Base-by-base conservation (phyloP, 2,329 filamentous ascomycete species). In the Colletotrichum sp. region DNA sequence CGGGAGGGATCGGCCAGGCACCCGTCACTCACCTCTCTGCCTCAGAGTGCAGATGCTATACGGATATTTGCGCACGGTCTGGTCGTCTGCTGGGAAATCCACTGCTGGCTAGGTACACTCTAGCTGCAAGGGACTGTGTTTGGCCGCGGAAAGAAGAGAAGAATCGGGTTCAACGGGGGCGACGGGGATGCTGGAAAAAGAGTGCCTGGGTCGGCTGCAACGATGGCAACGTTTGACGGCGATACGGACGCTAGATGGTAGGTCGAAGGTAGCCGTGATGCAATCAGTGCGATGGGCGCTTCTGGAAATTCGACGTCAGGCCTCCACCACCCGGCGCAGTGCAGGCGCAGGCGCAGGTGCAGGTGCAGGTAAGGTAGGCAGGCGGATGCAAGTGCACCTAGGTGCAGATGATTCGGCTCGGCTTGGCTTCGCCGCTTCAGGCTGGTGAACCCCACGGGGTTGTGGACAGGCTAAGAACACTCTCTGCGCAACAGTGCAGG, bases 391-490 rank as follows among this genome's bases (percentile, higher is more conserved):
- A 29, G 44, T 57, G 65, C 64, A n/a, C n/a, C n/a, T n/a, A 49
- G 62, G 19, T 59, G 65, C 55, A 69, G 55, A 49, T 62, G 55
- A 69, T 62, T 61, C 30, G 32, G 62, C 69, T 72, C 67, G 62
- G 69, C 62, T 57, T 52, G 44, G 44, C 44, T 52, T 52, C 62
- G 52, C 69, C 62, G 55, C 49, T 63, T 39, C 72, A 68, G 72
- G 69, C 55, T 68, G 44, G 52, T 25, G 57, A 72, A 76, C 73
- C 73, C 73, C 73, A 76, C 73, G 70, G 70, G 73, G 73, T 76
- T 34, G 64, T 64, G 59, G 39, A 63, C 25, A 44, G 34, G 67
- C 67, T 32, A 49, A 52, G 68, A 63, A 63, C 62, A 52, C 68
- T 16, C 8, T 22, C n/a, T 52, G 52, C 32, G 52, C 15, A 39